Percentiles rank a stretch among this genome's conserved stretches.
phyloP scores from a whole-genome alignment of 768 basidiomycete species.

The Collybia sp. region DNA sequence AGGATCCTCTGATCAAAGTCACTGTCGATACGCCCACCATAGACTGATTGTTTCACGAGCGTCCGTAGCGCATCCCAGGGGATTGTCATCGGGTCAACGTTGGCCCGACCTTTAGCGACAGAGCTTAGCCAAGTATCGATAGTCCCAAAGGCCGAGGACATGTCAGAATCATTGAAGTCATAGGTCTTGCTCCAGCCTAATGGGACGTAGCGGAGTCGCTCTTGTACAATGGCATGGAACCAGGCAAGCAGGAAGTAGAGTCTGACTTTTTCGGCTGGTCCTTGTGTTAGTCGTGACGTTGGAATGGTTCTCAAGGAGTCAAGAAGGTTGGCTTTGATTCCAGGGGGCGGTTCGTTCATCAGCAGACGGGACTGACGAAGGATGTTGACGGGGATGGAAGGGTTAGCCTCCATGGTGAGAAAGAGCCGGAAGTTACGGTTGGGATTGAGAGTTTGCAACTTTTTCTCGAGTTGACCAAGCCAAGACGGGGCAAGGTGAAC shows the following conservation, averaged over 20 bases:
- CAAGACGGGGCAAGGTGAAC: conserved; percentile 94
- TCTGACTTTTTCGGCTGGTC: conserved; percentile 89
- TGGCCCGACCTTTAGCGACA: conserved; percentile 82
- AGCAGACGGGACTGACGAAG: conserved; percentile 92
- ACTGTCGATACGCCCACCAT: conserved; percentile 91
- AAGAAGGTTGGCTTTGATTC: conserved; percentile 92
- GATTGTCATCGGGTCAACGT: conserved; percentile 86
- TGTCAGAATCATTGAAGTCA: conserved; percentile 99
- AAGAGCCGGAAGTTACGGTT: conserved; percentile 93
- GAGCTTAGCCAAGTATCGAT: conserved; percentile 87
- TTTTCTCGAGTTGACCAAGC: conserved; percentile 96
- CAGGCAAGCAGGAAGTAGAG: conserved; percentile 96
- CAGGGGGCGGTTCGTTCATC: conserved; percentile 99
- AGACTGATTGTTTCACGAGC: conserved; percentile 93
- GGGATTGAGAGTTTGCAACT: conserved; percentile 86
- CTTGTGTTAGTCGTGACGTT: conserved; percentile 67
- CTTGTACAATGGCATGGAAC: conserved; percentile 99
- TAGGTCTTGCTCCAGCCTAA: conserved; percentile 96
- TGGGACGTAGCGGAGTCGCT: conserved; percentile 92
- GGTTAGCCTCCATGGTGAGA: conserved; percentile 97
- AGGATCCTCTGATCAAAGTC: conserved; percentile 93
- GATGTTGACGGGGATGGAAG: conserved; percentile 93
- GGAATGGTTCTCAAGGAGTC: conserved; percentile 81
- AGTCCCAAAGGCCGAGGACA: conserved; percentile 86
- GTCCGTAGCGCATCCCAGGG: conserved; percentile 96